Percentiles rank a stretch among this genome's conserved stretches.
Evolutionary conservation across 495 filamentous ascomycete genomes (phyloP).

Genomic region (Penicillium soppii): DNA sequence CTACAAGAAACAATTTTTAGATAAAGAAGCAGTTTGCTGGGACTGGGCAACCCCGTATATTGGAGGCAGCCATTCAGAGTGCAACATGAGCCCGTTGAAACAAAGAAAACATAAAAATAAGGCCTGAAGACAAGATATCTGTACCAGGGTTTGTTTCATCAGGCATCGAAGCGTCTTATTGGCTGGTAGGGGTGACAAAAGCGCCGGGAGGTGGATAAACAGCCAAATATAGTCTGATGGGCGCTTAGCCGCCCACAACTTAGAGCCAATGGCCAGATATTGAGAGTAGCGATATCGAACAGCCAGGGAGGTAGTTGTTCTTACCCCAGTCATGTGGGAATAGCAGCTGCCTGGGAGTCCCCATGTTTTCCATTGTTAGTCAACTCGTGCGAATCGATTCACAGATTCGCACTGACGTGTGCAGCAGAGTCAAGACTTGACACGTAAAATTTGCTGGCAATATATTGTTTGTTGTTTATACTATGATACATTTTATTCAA

Average conservation of each 20-base stretch:
- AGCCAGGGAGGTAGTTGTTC: neutral
- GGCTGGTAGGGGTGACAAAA: constrained; percentile 8
- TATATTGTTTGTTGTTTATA: neutral
- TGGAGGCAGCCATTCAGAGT: constrained; percentile 14
- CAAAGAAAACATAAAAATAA: constrained; percentile 21
- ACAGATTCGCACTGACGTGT: neutral
- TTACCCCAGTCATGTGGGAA: neutral
- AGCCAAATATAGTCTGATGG: constrained; percentile 22
- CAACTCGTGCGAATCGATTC: neutral
- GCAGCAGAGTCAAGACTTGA: neutral
- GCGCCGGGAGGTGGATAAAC: constrained; percentile 4
- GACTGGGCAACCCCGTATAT: constrained; percentile 8
- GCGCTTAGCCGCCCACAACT: constrained; percentile 23
- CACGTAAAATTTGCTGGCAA: neutral
- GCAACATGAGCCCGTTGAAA: constrained; percentile 11
- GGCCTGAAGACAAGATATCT: constrained; percentile 9
- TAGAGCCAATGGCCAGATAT: constrained; percentile 15
- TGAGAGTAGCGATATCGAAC: constrained; percentile 9
- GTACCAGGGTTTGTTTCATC: constrained; percentile 22
- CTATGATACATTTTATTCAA: neutral
- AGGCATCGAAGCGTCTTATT: constrained; percentile 12
- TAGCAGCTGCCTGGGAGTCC: neutral
- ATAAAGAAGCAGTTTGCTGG: constrained; percentile 16
- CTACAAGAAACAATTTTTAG: constrained; percentile 2
- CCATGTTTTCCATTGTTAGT: neutral